Evolutionary conservation across 306 rosid genomes (phyloP), one percentile per base, ranked within the genome.

Genomic region (Pterocarpus santalinus): DNA sequence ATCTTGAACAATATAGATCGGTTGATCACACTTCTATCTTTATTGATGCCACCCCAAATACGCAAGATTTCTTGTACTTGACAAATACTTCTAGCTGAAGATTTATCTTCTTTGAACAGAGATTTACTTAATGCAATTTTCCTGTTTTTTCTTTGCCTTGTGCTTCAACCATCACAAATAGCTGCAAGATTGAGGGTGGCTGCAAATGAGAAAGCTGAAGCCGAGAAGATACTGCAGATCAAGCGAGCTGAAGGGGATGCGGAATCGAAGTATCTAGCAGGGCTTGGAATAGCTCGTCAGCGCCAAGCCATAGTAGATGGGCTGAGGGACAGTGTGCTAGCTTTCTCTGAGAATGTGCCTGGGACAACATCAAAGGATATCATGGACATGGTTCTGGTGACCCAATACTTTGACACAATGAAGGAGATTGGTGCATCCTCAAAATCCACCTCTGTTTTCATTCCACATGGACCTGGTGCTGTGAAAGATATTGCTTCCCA

Each of bases 381-480:
- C 73, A 91, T 93, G 96, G 97, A 93, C 89, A 93, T 93, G 97
- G 96, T 93, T 69, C 90, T 93, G 28, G 94, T 91, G 76, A 91
- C 96, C 10, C 97, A 93, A 69, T 93, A 91, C 53, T 93, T 93
- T 73, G 96, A 93, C 87, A 93, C 97, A 82, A 88, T 93, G 97
- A 93, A 93, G 84, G 96, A 93, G 56, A 93, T 93, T 28, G 97
- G 97, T 65, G 94, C 97, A 44, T n/a, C 92, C 77, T 87, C 96
- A 0, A 93, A 91, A 72, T 85, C 96, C 35, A 88, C 0, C 28
- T 22, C 28, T 22, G 28, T 22, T 22, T 22, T 22, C 28, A 22
- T 22, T 44, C 96, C 97, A 17, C 97, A 93, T 58, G 96, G 97
- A 73, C 97, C 97, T 62, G 97, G 97, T 69, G 90, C 96, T 14